Evolutionary conservation across 2,329 filamentous ascomycete genomes (phyloP).

Genomic region (Colletotrichum trifolii): DNA sequence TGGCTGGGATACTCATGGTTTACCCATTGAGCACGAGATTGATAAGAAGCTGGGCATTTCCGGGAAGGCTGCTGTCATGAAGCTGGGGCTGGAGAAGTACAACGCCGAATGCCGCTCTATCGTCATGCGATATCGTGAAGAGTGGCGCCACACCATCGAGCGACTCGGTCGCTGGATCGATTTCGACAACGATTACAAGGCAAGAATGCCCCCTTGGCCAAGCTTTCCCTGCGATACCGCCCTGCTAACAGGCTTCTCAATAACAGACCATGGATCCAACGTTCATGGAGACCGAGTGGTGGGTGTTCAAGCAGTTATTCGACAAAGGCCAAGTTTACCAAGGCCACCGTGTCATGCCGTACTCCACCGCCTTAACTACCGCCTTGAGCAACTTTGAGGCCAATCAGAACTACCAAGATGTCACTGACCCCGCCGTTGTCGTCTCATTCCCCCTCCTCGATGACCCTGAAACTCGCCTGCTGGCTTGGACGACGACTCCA

Average conservation of each 20-base stretch:
- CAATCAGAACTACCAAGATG: constrained; percentile 93
- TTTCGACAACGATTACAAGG: constrained; percentile 98
- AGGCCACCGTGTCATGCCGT: constrained; percentile 93
- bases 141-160: constrained; percentile 91
- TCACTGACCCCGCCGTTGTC: constrained; percentile 89
- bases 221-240: not conserved
- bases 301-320: constrained; percentile 94
- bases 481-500: constrained; percentile 92
- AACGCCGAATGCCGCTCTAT: constrained; percentile 92
- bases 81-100: constrained; percentile 89
- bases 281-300: constrained; percentile 98
- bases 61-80: constrained; percentile 85
- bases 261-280: constrained; percentile 86
- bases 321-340: constrained; percentile 92
- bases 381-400: constrained; percentile 84
- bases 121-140: constrained; percentile 88
- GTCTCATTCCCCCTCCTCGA: constrained; percentile 87
- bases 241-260: constrained; percentile 33
- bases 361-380: constrained; percentile 73
- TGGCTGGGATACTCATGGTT: constrained; percentile 93
- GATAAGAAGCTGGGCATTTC: constrained; percentile 95
- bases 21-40: constrained; percentile 97
- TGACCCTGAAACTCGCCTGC: constrained; percentile 78
- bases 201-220: constrained; percentile 43
- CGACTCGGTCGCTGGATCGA: constrained; percentile 95